A percentile compares a stretch with the other conserved stretches of the same genome.
phyloP scores from a whole-genome alignment of 345 rosid genomes.

The Combretum micranthum region DNA sequence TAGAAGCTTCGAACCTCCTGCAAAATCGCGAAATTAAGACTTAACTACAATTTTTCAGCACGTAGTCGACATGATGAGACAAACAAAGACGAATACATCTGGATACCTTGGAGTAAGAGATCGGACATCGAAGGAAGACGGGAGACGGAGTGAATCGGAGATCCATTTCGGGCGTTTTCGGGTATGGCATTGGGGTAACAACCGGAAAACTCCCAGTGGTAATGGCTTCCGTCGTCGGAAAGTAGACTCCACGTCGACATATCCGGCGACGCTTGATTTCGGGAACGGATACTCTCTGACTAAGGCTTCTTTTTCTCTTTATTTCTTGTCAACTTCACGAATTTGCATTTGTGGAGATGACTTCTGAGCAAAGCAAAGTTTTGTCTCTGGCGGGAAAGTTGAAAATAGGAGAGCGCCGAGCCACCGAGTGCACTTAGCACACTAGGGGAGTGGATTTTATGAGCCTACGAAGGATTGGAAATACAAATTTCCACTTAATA shows the following conservation, averaged over 20 bases:
- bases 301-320: not conserved
- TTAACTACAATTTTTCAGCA: not conserved
- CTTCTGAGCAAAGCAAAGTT: too few relatives aligned
- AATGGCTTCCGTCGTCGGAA: constrained; percentile 37
- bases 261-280: constrained; percentile 7
- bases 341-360: too few relatives aligned
- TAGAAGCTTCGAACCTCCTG: constrained; percentile 38
- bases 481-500: too few relatives aligned
- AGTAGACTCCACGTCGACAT: constrained; percentile 77
- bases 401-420: too few relatives aligned
- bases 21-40: constrained; percentile 1
- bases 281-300: not conserved
- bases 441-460: too few relatives aligned
- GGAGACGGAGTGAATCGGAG: constrained; percentile 15
- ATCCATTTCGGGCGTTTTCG: constrained; percentile 9
- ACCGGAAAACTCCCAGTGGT: constrained; percentile 60
- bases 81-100: not conserved
- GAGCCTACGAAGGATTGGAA: too few relatives aligned
- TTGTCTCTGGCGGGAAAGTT: too few relatives aligned
- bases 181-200: constrained; percentile 14
- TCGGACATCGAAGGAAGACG: constrained; percentile 63
- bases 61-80: not conserved
- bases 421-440: too few relatives aligned
- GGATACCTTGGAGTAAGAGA: constrained; percentile 55
- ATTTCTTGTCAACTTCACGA: not conserved